Evolutionary conservation across 768 basidiomycete genomes (phyloP).

Genomic region (Boletellus sp.): DNA sequence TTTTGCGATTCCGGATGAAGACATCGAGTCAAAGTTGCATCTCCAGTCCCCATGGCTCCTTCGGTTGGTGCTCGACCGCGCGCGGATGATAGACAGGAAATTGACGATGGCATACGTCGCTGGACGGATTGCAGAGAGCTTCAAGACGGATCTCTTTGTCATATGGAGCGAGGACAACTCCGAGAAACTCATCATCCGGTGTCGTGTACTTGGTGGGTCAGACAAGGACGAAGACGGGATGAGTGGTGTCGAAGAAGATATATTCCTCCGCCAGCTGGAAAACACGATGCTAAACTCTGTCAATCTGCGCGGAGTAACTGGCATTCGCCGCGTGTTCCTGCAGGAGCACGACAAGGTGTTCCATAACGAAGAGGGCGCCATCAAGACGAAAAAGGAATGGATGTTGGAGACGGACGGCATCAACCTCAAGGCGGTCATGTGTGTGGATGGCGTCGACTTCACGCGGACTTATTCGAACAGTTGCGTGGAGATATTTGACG

Average conservation of each 20-base stretch:
- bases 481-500: constrained; percentile 90
- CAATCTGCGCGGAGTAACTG: constrained; percentile 87
- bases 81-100: constrained; percentile 97
- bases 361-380: constrained; percentile 60
- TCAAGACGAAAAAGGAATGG: constrained; percentile 76
- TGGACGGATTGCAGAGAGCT: constrained; percentile 87
- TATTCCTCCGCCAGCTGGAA: constrained; percentile 94
- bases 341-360: constrained; percentile 79
- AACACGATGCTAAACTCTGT: constrained; percentile 96
- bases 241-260: constrained; percentile 82
- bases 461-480: constrained; percentile 94
- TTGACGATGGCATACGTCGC: constrained; percentile 94
- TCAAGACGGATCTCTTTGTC: constrained; percentile 94
- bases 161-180: constrained; percentile 99
- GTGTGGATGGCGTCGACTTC: constrained; percentile 92
- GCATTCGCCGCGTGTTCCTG: constrained; percentile 91
- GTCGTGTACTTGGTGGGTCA: constrained; percentile 80
- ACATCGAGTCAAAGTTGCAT: constrained; percentile 85
- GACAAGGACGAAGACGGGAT: constrained; percentile 84
- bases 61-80: constrained; percentile 93
- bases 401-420: constrained; percentile 96
- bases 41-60: constrained; percentile 96
- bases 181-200: constrained; percentile 94
- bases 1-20: constrained; percentile 99
- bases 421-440: constrained; percentile 94